These are phyloP conservation scores for Xylariaceae sp. DNA, from an alignment of 2,329 filamentous ascomycete genomes.

Conservation along the genomic window DNA sequence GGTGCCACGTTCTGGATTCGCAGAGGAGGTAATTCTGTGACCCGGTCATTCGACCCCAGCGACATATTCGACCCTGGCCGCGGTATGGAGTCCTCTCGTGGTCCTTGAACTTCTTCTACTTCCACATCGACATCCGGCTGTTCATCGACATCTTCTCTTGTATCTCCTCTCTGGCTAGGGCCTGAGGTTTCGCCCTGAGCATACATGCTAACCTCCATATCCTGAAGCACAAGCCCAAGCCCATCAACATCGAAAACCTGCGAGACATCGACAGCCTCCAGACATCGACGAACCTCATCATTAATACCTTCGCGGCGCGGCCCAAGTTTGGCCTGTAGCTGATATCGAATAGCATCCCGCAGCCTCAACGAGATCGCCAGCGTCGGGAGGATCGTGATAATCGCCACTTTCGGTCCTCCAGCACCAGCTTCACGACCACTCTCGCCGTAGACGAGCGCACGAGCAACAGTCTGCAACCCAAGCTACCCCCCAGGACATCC, in stretches of 20 bases:
- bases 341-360: conserved; percentile 36
- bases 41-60: conserved; percentile 1
- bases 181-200: neutral
- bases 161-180: neutral
- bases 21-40: conserved; percentile 11
- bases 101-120: neutral
- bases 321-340: conserved; percentile 27
- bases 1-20: conserved; percentile 7
- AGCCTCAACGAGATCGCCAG: conserved; percentile 39
- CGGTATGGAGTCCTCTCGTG: neutral
- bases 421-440: neutral
- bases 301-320: conserved; percentile 12
- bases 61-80: conserved; percentile 12
- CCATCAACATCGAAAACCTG: conserved; percentile 58
- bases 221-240: conserved; percentile 52
- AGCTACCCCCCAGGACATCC: conserved; percentile 24
- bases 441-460: conserved; percentile 31
- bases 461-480: conserved; percentile 46
- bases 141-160: neutral
- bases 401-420: conserved; percentile 28
- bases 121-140: neutral
- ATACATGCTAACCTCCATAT: conserved; percentile 35
- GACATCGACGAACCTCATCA: conserved; percentile 30
- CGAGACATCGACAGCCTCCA: conserved; percentile 51
- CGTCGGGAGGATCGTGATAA: conserved; percentile 47